Evolutionary conservation across 1,139 yeast species (phyloP).

Genomic region (Zygoascus meyerae): DNA sequence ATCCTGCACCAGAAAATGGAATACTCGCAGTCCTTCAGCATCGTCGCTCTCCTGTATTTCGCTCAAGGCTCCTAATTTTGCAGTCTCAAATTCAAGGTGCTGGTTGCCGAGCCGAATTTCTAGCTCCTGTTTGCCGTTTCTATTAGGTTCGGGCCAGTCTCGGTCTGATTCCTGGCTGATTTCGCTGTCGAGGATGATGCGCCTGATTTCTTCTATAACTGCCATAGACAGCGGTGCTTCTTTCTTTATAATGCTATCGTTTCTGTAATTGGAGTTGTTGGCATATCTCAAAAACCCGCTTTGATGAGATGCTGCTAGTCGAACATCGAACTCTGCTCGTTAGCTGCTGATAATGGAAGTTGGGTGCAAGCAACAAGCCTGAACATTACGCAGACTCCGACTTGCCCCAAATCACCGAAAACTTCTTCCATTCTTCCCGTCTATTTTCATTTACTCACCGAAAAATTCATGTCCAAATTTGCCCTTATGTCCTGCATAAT

Average conservation of each 20-base stretch:
- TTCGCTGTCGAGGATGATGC: slow-evolving; percentile 38
- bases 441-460: slow-evolving; percentile 21
- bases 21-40: slow-evolving; percentile 42
- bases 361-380: no score
- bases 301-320: slow-evolving; percentile 31
- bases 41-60: slow-evolving; percentile 40
- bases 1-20: slow-evolving; percentile 42
- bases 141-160: slow-evolving; percentile 39
- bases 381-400: no score
- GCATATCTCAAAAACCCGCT: slow-evolving; percentile 40
- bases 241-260: slow-evolving; percentile 40
- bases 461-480: slow-evolving; percentile 43
- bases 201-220: slow-evolving; percentile 35
- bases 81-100: slow-evolving; percentile 37
- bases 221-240: slow-evolving; percentile 36
- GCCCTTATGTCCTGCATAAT: slow-evolving; percentile 43
- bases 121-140: slow-evolving; percentile 43
- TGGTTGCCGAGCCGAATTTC: slow-evolving; percentile 38
- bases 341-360: no score
- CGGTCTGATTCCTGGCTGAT: slow-evolving; percentile 39
- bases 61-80: slow-evolving; percentile 38
- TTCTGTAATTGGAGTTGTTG: slow-evolving; percentile 43
- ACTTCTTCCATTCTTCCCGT: no score
- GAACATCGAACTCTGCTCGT: slow-evolving; percentile 37
- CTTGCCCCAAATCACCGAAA: no score